Evolutionary conservation across 371 early-diverging fungal genomes (phyloP).

Genomic region (Coemansia sp.): DNA sequence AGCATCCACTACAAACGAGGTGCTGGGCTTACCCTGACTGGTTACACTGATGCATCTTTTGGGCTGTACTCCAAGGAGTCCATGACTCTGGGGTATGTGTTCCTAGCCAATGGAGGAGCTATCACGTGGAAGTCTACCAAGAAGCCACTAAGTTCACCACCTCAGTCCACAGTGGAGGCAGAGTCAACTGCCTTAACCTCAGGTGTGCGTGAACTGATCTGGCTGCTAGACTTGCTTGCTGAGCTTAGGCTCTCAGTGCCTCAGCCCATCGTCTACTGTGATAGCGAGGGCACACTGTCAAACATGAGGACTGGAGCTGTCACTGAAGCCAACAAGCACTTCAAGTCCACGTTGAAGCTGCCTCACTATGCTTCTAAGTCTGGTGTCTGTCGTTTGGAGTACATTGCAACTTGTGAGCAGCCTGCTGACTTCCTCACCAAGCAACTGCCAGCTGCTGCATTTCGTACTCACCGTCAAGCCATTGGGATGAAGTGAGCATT

Average conservation of each 20-base stretch:
- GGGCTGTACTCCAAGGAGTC: slow-evolving; percentile 21
- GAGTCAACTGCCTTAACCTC: slow-evolving; percentile 31
- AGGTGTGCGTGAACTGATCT: slow-evolving; percentile 22
- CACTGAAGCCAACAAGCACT: slow-evolving; percentile 18
- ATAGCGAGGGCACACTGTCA: slow-evolving; percentile 12
- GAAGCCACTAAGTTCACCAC: slow-evolving; percentile 26
- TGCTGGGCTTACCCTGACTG: background rate
- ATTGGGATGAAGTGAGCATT: slow-evolving; percentile 15
- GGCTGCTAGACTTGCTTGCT: slow-evolving; percentile 20
- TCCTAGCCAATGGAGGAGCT: slow-evolving; percentile 12
- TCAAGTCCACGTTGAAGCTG: slow-evolving; percentile 9
- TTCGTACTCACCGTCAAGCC: background rate
- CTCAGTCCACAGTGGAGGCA: slow-evolving; percentile 39
- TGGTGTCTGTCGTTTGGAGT: slow-evolving; percentile 2
- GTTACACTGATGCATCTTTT: slow-evolving; percentile 34
- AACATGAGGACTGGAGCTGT: slow-evolving; percentile 12
- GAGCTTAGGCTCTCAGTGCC: slow-evolving; percentile 12
- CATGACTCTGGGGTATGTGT: slow-evolving; percentile 23
- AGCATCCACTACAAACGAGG: slow-evolving; percentile 14
- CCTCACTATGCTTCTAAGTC: slow-evolving; percentile 14
- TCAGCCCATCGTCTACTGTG: slow-evolving; percentile 5
- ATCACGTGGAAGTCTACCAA: slow-evolving; percentile 37
- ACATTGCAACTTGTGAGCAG: slow-evolving; percentile 9
- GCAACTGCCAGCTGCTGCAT: background rate
- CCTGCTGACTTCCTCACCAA: slow-evolving; percentile 17